Conservation (phyloP, 1,139 yeast species). For the Tardiomyces depauwii region DNA sequence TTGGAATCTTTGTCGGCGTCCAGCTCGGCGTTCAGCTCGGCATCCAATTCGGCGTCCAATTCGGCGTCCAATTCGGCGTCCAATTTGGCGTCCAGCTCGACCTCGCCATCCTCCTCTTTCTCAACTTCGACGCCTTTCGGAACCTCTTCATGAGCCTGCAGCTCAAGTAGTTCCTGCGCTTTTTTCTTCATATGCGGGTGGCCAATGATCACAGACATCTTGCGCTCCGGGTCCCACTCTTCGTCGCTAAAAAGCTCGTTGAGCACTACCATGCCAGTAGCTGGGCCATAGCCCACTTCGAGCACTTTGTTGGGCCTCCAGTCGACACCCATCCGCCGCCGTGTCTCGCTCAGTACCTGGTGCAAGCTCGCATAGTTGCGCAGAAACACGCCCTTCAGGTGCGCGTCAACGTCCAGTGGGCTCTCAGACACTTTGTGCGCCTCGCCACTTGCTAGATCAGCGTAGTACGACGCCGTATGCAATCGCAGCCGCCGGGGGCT, state of each 20-base stretch:
- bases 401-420: conserved; percentile 63
- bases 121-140: conserved; percentile 10
- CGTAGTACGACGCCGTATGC: conserved; percentile 17
- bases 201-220: conserved; percentile 68
- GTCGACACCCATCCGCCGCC: conserved; percentile 37
- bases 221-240: conserved; percentile 46
- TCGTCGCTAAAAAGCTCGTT: conserved; percentile 60
- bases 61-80: too few species aligned
- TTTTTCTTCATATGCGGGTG: conserved; percentile 64
- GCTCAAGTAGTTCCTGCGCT: conserved; percentile 62
- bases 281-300: conserved; percentile 88
- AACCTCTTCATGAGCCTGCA: conserved; percentile 48
- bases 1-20: conserved; percentile 6
- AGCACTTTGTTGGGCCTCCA: conserved; percentile 60
- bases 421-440: conserved; percentile 26
- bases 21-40: not conserved
- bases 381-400: conserved; percentile 70
- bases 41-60: too few species aligned
- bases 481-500: conserved; percentile 18
- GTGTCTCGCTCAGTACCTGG: conserved; percentile 59
- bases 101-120: conserved; percentile 6
- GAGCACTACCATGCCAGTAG: conserved; percentile 80
- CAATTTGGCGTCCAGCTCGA: not conserved
- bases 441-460: conserved; percentile 13
- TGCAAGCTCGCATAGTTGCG: conserved; percentile 70